These are phyloP conservation scores for Fusarium cyanostomum DNA, from an alignment of 2,329 filamentous ascomycete species.

Conservation along the genomic window DNA sequence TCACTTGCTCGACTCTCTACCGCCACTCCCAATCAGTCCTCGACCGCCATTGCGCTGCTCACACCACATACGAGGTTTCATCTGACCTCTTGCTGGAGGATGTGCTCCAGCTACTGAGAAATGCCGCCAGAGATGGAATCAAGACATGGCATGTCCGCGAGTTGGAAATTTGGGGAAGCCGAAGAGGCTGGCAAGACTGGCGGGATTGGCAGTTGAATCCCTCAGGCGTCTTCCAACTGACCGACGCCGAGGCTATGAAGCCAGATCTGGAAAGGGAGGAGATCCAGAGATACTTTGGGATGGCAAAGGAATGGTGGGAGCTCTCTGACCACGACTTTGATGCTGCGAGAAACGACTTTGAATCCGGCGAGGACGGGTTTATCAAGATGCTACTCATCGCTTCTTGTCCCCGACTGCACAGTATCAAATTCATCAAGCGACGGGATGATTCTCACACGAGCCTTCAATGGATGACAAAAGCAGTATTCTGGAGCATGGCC, in stretches of 20 bases:
- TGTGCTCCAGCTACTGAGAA: not conserved
- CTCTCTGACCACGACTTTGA: not conserved
- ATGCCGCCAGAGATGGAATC: not conserved
- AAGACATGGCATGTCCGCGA: slow-evolving; percentile 27
- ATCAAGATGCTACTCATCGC: slow-evolving; percentile 29
- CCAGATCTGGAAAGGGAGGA: not conserved
- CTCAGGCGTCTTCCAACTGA: not conserved
- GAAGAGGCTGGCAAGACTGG: slow-evolving; percentile 21
- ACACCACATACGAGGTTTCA: not conserved
- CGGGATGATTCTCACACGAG: not conserved
- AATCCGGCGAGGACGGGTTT: slow-evolving; percentile 16
- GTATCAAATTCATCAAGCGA: slow-evolving; percentile 14
- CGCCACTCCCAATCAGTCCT: not conserved
- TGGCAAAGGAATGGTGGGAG: not conserved
- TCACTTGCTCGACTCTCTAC: slow-evolving; percentile 21
- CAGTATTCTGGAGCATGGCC: not conserved
- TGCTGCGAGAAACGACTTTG: not conserved
- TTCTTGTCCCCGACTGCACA: slow-evolving; percentile 23
- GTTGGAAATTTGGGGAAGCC: slow-evolving; percentile 31
- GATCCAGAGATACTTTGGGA: not conserved
- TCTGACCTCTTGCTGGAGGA: slow-evolving; percentile 13
- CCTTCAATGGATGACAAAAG: slow-evolving; percentile 8
- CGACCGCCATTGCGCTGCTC: slow-evolving; percentile 6
- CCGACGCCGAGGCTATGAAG: not conserved
- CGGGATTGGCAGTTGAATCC: not conserved